phyloP scores from a whole-genome alignment of 148 eudicot species.

The Rhododendron kiyosumense region DNA sequence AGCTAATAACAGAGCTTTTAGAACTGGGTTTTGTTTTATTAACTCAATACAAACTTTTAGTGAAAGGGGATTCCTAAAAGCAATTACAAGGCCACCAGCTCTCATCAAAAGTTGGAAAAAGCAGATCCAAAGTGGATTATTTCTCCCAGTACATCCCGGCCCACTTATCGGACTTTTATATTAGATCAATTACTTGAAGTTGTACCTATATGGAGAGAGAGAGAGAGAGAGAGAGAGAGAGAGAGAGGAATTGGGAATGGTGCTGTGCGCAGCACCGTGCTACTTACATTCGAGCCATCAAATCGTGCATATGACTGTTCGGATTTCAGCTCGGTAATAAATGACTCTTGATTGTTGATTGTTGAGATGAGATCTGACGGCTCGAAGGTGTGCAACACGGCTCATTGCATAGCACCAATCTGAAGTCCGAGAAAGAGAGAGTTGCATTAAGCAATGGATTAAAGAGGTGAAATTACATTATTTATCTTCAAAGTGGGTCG shows the following conservation, averaged over 20 bases:
- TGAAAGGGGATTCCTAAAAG: not conserved
- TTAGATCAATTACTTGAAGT: not conserved
- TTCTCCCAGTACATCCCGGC: not conserved
- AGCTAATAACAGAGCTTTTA: not conserved
- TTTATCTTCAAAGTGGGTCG: too few relatives aligned
- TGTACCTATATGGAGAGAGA: not conserved
- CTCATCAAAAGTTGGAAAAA: not conserved
- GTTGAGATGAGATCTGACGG: too few relatives aligned
- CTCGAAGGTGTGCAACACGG: too few relatives aligned
- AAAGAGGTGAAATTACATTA: not conserved
- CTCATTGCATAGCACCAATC: too few relatives aligned
- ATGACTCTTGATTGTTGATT: too few relatives aligned
- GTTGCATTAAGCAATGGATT: not conserved
- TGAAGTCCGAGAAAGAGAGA: not conserved
- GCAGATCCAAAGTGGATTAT: not conserved
- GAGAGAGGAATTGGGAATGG: too few relatives aligned
- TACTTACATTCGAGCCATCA: too few relatives aligned
- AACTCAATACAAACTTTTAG: not conserved
- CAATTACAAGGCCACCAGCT: not conserved
- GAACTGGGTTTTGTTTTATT: not conserved
- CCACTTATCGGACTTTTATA: not conserved
- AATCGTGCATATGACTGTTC: too few relatives aligned
- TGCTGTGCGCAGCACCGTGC: too few relatives aligned
- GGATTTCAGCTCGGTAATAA: too few relatives aligned
- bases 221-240: too few relatives aligned